Evolutionary conservation across 345 rosid genomes (phyloP), one percentile per base, ranked within the genome.

Genomic region (Rhodamnia argentea): DNA sequence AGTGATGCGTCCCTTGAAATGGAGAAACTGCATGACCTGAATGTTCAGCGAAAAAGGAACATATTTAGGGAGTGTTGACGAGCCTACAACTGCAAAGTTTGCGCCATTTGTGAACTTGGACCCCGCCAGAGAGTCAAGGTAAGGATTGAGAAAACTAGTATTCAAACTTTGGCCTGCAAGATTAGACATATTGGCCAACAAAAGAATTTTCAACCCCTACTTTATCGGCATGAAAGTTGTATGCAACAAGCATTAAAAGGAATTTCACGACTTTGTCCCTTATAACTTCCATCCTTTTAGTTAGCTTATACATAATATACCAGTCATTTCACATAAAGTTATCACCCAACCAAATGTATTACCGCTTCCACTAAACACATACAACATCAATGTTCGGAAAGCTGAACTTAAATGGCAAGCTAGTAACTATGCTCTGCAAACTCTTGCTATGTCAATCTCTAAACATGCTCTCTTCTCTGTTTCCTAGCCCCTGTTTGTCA

Each of bases 11-110:
- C 96, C 87, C 90, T 92, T 96, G 93, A 96, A 96, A 87, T 92
- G 96, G 53, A 91, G 93, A 75, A 96, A 96, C 92, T 96, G 98
- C 99, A 94, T 93, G 83, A 95, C 83, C 90, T 96, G 99, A 86
- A 96, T 92, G 88, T 93, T 92, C 89, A 95, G 89, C 3, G 94
- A 91, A 60, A 96, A 96, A 2, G 97, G 98, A 32, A 94, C 92
- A 88, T 85, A 93, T 87, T 92, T 94, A 5, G 98, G 99, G 70
- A 95, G 96, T 47, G 97, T 93, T 13, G 99, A 90, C 4, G 98
- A 93, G 40, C 99, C 99, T 87, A 92, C 96, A 0, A 95, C 84
- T 0, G 98, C 98, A 85, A 96, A 96, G 83, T 95, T 95, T 52
- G 91, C 97, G 0, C 99, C 96, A 88, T 94, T 92, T 76, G 86